Base-by-base conservation (phyloP, 305 asterid species). In the Striga hermonthica region DNA sequence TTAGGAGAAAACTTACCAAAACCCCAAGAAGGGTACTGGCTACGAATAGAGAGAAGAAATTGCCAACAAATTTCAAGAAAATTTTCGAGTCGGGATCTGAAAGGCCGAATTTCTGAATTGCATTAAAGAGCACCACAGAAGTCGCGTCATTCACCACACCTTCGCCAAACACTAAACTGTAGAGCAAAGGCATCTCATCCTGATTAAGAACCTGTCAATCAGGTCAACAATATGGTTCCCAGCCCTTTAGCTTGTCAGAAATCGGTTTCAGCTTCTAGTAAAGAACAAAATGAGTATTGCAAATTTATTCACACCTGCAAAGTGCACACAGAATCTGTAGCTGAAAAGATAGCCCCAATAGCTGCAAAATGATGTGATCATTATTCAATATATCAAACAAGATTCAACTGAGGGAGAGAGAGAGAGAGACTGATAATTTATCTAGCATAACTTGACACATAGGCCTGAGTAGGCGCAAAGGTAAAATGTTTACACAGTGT, bases 101-200 rank as follows among this genome's bases (percentile, higher is more conserved):
- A 73, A 84, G 82, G 71, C 86, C 88, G 60, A 86, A 81, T 72
- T 76, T 86, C 80, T 86, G 93, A 73, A 91, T 82, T 52, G 96
- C 93, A 31, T 88, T 86, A 70, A 91, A 88, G 36, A 91, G 84
- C 56, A 91, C 98, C 43, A 91, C 85, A 4, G 94, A 78, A 5
- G 98, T 82, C 45, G 98, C 98, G 76, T 88, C 98, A 65, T 91
- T 88, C 57, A 88, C 94, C 54, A 91, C 95, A 3, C 96, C 88
- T 83, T 91, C 97, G 15, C 96, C 95, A 72, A 89, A 86, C 37
- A 86, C 95, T 43, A 89, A 38, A 66, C 95, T 86, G 72, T 88
- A 79, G 47, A 91, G 83, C 37, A 83, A 74, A 52, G 96, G 97
- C 0, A 84, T 83, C 63, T 91, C 91, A 6, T 88, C 90, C 83